Evolutionary conservation across 441 rosid genomes (phyloP).

Genomic region (Metrosideros polymorpha): DNA sequence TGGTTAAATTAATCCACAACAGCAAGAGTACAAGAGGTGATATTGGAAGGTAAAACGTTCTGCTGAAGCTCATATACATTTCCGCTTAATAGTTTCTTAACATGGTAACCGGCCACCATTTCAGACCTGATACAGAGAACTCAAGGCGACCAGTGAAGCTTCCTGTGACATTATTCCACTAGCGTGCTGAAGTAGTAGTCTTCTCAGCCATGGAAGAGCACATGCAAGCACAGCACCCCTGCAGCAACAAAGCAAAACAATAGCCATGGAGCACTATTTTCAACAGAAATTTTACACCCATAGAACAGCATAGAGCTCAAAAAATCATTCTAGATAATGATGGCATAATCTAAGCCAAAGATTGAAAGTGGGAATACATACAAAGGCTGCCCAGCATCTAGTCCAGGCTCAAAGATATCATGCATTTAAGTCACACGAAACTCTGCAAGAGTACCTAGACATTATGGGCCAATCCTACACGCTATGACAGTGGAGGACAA

Average conservation of each 20-base stretch:
- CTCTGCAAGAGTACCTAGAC: not conserved
- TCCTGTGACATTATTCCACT: slow-evolving; percentile 84
- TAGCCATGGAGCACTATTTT: not conserved
- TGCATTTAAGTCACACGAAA: not conserved
- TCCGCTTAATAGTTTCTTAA: not conserved
- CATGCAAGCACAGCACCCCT: slow-evolving; percentile 89
- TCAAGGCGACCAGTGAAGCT: slow-evolving; percentile 61
- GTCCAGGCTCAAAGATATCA: not conserved
- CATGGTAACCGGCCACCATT: not conserved
- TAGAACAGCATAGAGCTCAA: not conserved
- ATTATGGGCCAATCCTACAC: not conserved
- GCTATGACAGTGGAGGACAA: not conserved
- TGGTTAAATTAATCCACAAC: not conserved
- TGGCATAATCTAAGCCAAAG: not conserved
- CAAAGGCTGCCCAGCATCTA: not conserved
- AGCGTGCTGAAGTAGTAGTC: slow-evolving; percentile 74
- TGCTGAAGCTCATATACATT: not conserved
- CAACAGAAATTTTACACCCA: not conserved
- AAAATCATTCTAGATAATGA: not conserved
- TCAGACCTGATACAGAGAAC: slow-evolving; percentile 79
- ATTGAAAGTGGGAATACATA: not conserved
- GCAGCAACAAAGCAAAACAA: slow-evolving; percentile 3
- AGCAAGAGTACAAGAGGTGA: not conserved
- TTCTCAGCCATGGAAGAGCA: slow-evolving; percentile 80
- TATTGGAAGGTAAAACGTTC: not conserved